Conservation (phyloP, 306 rosid genomes). For the Cyclanthera cordifolia region DNA sequence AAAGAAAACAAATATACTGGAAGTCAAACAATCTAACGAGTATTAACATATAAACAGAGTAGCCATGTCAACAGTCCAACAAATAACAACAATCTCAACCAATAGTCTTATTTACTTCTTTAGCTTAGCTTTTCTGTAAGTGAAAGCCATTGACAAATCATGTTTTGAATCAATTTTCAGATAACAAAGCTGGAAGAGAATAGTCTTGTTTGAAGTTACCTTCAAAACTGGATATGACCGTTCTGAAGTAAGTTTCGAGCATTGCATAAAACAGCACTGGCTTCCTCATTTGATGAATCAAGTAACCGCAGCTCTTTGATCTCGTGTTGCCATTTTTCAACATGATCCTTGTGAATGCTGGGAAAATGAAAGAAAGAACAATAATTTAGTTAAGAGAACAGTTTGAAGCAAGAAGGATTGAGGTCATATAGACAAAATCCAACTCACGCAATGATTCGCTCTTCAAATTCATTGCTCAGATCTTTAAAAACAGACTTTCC, state of each 20-base stretch:
- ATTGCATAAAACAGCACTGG: constrained; percentile 45
- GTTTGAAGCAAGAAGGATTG: not conserved
- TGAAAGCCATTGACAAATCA: not conserved
- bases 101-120: too few relatives aligned
- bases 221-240: constrained; percentile 32
- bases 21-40: not conserved
- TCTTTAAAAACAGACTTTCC: constrained; percentile 60
- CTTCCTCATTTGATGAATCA: constrained; percentile 69
- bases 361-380: not conserved
- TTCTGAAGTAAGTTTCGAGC: constrained; percentile 56
- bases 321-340: constrained; percentile 79
- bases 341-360: constrained; percentile 69
- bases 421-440: not conserved
- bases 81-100: not conserved
- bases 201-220: constrained; percentile 14
- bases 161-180: not conserved
- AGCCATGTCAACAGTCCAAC: not conserved
- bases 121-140: too few relatives aligned
- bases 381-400: not conserved
- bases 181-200: not conserved
- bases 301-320: constrained; percentile 49
- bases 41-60: not conserved
- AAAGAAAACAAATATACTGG: too few relatives aligned
- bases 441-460: constrained; percentile 57
- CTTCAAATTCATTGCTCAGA: constrained; percentile 56